phyloP scores from a whole-genome alignment of 1,284 basidiomycete genomes.

The Moesziomyces parantarcticus region DNA sequence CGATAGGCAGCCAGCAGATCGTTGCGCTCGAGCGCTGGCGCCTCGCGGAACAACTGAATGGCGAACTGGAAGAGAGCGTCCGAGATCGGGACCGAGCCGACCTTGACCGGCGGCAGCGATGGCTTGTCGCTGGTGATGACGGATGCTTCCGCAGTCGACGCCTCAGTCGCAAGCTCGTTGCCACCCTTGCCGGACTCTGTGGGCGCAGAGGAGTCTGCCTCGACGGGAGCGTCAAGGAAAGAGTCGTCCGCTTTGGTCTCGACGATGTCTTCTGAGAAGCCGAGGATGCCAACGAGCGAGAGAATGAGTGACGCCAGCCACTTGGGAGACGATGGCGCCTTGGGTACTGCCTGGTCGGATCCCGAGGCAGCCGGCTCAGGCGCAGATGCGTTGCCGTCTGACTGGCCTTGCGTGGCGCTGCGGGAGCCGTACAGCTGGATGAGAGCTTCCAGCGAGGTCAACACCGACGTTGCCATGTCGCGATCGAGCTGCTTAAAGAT shows the following conservation, averaged over 20 bases:
- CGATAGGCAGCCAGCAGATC: constrained; percentile 60
- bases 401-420: constrained; percentile 44
- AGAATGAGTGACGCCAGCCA: constrained; percentile 49
- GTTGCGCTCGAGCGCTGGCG: constrained; percentile 40
- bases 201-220: background rate
- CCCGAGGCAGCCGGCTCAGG: background rate
- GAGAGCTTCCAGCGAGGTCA: constrained; percentile 34
- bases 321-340: constrained; percentile 22
- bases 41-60: constrained; percentile 66
- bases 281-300: constrained; percentile 72
- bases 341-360: background rate
- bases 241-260: constrained; percentile 70
- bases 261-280: constrained; percentile 78
- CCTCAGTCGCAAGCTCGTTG: constrained; percentile 1
- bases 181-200: background rate
- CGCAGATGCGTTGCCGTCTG: background rate
- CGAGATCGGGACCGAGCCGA: constrained; percentile 57
- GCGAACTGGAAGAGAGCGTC: constrained; percentile 42
- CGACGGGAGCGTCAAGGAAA: constrained; percentile 18
- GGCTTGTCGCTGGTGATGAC: constrained; percentile 1
- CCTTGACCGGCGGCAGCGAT: constrained; percentile 16
- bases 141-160: background rate
- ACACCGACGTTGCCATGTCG: constrained; percentile 65
- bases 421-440: constrained; percentile 29
- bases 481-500: constrained; percentile 75